Evolutionary conservation across 2,329 filamentous ascomycete species (phyloP).

Genomic region (Aspergillus sp.): DNA sequence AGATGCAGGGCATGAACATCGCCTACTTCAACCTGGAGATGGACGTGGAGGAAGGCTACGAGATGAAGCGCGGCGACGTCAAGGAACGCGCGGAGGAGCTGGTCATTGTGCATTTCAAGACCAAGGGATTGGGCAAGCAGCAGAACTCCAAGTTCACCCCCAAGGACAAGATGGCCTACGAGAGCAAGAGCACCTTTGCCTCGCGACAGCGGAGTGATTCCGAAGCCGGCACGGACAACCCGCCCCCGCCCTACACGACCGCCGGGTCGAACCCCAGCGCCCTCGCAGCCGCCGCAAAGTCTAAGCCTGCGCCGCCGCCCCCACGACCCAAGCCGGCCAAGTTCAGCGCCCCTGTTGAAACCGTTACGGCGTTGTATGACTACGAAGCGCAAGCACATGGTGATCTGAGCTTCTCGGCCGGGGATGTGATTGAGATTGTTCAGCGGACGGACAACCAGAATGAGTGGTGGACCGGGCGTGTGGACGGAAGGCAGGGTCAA

Average conservation of each 20-base stretch:
- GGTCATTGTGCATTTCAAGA: constrained; percentile 86
- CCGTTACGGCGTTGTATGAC: constrained; percentile 88
- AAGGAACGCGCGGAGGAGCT: constrained; percentile 84
- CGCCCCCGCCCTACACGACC: constrained; percentile 70
- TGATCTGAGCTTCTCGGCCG: constrained; percentile 84
- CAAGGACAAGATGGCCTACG: constrained; percentile 37
- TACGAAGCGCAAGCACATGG: constrained; percentile 94
- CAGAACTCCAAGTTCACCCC: constrained; percentile 30
- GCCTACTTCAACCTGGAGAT: constrained; percentile 93
- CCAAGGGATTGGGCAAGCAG: constrained; percentile 61
- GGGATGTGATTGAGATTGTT: constrained; percentile 87
- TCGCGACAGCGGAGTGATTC: constrained; percentile 35
- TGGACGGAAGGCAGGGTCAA: constrained; percentile 79
- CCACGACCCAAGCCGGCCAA: constrained; percentile 80
- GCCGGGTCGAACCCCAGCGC: constrained; percentile 40
- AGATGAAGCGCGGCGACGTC: constrained; percentile 82
- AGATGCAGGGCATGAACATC: constrained; percentile 96
- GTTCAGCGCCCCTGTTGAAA: constrained; percentile 71
- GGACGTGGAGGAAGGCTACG: constrained; percentile 88
- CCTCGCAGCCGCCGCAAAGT: constrained; percentile 61
- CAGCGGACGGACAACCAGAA: constrained; percentile 83
- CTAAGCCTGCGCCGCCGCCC: constrained; percentile 65
- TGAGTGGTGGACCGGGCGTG: constrained; percentile 91
- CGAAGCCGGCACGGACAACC: constrained; percentile 51
- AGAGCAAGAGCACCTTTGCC: constrained; percentile 34